phyloP scores from a whole-genome alignment of 257 asterid species.

The Thymus quinquecostatus region DNA sequence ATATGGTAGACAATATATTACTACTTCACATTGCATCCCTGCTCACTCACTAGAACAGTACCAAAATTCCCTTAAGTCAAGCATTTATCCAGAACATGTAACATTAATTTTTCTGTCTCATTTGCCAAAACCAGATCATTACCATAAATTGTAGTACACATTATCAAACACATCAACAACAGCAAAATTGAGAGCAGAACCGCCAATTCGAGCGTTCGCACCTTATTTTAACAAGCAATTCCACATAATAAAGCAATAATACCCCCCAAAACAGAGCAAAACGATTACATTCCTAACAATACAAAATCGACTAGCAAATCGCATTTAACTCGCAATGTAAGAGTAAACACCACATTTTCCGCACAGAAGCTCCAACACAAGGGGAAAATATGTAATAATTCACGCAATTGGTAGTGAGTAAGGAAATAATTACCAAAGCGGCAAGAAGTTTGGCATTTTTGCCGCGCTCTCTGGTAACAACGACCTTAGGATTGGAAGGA shows the following conservation, averaged over 20 bases:
- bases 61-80: background rate
- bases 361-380: background rate
- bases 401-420: background rate
- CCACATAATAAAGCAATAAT: background rate
- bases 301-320: background rate
- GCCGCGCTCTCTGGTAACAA: conserved; percentile 85
- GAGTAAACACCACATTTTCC: background rate
- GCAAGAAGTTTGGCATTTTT: conserved; percentile 67
- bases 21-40: background rate
- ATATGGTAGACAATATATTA: background rate
- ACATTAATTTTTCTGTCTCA: background rate
- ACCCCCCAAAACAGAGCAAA: background rate
- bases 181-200: background rate
- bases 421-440: conserved; percentile 57
- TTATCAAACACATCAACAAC: background rate
- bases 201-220: background rate
- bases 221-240: background rate
- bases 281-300: background rate
- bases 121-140: background rate
- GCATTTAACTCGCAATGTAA: background rate
- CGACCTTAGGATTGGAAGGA: conserved; percentile 46
- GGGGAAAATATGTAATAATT: background rate
- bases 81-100: background rate
- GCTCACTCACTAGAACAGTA: conserved; percentile 1
- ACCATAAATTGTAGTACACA: background rate